Evolutionary conservation across 495 filamentous ascomycete species (phyloP).

Genomic region (Penicillium longicatenatum): DNA sequence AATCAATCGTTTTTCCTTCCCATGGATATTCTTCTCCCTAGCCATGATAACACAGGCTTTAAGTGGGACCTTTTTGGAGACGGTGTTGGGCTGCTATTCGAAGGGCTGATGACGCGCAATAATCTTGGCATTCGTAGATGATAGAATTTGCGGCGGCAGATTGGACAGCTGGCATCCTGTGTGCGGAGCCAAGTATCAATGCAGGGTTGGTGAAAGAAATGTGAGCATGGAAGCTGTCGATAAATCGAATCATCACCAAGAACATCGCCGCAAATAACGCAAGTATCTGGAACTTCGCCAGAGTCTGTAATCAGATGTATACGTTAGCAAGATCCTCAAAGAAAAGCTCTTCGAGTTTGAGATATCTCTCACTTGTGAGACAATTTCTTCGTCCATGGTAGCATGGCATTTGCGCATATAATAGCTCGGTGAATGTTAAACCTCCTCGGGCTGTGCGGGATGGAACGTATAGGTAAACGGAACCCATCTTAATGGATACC

Average conservation of each 20-base stretch:
- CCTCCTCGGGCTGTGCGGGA: constrained; percentile 4
- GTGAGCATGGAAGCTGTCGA: constrained; percentile 5
- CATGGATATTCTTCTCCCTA: not conserved
- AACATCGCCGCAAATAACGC: not conserved
- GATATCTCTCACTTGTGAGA: not conserved
- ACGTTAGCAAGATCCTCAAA: not conserved
- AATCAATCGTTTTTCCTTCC: not conserved
- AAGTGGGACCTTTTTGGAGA: not conserved
- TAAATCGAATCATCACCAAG: not conserved
- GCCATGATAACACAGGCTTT: not conserved
- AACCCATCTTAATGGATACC: not conserved
- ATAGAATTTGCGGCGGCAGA: constrained; percentile 1
- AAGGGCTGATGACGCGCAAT: not conserved
- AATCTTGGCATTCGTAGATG: not conserved
- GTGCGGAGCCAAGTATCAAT: constrained; percentile 4
- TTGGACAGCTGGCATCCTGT: constrained; percentile 4
- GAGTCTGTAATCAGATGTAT: not conserved
- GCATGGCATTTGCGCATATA: constrained; percentile 8
- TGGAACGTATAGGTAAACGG: not conserved
- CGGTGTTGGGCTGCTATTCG: not conserved
- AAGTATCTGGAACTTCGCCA: constrained; percentile 1
- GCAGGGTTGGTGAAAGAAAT: constrained; percentile 10
- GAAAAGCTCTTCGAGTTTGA: not conserved
- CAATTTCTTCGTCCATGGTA: not conserved
- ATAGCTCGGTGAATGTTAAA: constrained; percentile 2